Base-by-base conservation (phyloP, 2,329 filamentous ascomycete species). In the Colletotrichum orbiculare region DNA sequence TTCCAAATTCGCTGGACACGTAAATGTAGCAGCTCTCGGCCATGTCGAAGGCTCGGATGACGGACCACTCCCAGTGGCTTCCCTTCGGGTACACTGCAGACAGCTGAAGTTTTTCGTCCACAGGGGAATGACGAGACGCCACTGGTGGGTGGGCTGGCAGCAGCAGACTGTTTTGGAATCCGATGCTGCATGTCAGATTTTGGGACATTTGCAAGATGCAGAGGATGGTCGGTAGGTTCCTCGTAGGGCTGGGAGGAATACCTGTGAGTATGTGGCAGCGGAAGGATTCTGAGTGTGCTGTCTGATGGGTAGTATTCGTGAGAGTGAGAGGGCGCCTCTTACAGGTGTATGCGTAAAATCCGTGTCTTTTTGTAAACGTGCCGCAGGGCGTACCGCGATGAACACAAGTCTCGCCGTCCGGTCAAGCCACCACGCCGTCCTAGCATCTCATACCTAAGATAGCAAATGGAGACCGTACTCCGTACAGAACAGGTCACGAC, bases 221-320 rank as follows among this genome's bases (percentile, higher is more conserved):
- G 42, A 47, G 39, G 15, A 33, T 53, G 60, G 15, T 12, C 33
- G 60, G 60, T 48, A 42, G 48, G 60, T 54, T 41, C 59, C 53
- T 64, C 53, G 59, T 66, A 66, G 63, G 63, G 63, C 63, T 66
- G 63, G 63, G 41, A 59, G 62, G 58, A 66, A 59, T 11, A 49
- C 39, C 42, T 42, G 54, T 58, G 60, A 25, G 25, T 25, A 25
- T 25, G 48, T 59, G 64, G 64, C 54, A 64, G 64, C 64, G 64
- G 60, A 64, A 66, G 64, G 64, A 66, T 66, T 57, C 52, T 53
- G 43, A 55, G 63, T 56, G 41, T 52, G 37, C 63, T 66, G 47
- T 45, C 47, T 50, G 33, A 35, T 35, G 45, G 15, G 53, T 46
- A 58, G 10, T 8, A 43, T 35, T 47, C 34, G 25, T 37, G 46